Base-by-base conservation (phyloP, 192 early-diverging fungal species). In the Umbelopsis ramanniana region DNA sequence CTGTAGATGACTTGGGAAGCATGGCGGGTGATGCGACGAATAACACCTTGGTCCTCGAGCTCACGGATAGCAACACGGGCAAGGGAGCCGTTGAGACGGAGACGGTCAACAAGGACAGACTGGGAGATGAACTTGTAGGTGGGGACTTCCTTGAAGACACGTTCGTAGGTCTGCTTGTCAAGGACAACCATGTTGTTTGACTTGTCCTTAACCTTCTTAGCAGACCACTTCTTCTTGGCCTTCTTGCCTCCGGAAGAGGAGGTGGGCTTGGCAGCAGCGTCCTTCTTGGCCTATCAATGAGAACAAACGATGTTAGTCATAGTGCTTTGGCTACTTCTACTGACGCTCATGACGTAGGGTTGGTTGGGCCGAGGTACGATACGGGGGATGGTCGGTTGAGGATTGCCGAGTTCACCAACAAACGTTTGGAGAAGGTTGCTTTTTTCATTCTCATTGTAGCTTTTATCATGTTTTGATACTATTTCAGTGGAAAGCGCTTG, bases 121-220 rank as follows among this genome's bases (percentile, higher is more conserved):
- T 95, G 96, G 22, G 96, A 95, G 82, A 99, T 94, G 82, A 99
- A 91, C 90, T 98, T 98, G 93, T 98, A 99, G 82, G 96, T 94
- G 72, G 96, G 98, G 23, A 96, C 97, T 85, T 99, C 98, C 94
- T 99, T 99, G 90, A 93, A 93, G 63, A 99, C 90, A 89, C 95
- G 96, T 76, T 98, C 98, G 76, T 97, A 96, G 74, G 97, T 98
- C 73, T 94, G 82, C 85, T 96, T 94, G 88, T 97, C 94, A 79
- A 99, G 94, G 86, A 92, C 83, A 79, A 99, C 97, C 82, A 93
- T 88, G 93, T 99, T 98, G 94, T 99, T 98, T 86, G 97, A 93
- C 93, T 98, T 98, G 84, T 99, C 98, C 95, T 98, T 98, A 75
- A 96, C 95, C 91, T 97, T 97, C 79, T 94, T 94, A 89, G 96